Evolutionary conservation across 208 protist species (phyloP).

Genomic region (Leishmania amazonensis): DNA sequence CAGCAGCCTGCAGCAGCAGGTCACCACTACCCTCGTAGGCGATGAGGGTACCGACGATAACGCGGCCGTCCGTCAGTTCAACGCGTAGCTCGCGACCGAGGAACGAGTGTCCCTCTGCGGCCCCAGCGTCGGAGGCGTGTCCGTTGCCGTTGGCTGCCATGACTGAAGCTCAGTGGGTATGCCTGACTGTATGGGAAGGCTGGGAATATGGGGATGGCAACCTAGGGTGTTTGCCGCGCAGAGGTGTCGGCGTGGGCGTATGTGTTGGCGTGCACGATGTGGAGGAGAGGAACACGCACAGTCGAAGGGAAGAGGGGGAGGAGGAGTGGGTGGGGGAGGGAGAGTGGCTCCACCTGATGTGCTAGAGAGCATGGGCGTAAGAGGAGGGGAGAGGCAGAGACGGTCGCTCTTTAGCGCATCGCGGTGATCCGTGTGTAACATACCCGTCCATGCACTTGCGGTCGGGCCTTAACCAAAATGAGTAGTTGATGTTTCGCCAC

Average conservation of each 20-base stretch:
- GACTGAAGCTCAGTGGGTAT: background rate
- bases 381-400: background rate
- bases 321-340: background rate
- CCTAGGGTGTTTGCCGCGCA: background rate
- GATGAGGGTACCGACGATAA: constrained; percentile 72
- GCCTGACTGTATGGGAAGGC: background rate
- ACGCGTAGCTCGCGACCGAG: constrained; percentile 78
- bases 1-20: constrained; percentile 58
- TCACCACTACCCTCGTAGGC: constrained; percentile 79
- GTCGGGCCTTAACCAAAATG: background rate
- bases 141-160: background rate
- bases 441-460: background rate
- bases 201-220: background rate
- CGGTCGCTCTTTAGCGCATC: background rate
- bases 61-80: constrained; percentile 72
- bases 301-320: background rate
- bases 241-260: background rate
- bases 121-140: constrained; percentile 4
- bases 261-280: background rate
- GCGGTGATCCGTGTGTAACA: background rate
- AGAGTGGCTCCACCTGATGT: background rate
- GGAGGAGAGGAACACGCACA: background rate
- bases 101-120: constrained; percentile 44
- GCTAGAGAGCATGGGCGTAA: background rate
- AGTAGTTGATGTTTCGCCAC: background rate